Percentiles rank a stretch among this genome's conserved stretches.
These are phyloP conservation scores for Pugionium cornutum DNA, from an alignment of 345 rosid species.

Conservation along the genomic window DNA sequence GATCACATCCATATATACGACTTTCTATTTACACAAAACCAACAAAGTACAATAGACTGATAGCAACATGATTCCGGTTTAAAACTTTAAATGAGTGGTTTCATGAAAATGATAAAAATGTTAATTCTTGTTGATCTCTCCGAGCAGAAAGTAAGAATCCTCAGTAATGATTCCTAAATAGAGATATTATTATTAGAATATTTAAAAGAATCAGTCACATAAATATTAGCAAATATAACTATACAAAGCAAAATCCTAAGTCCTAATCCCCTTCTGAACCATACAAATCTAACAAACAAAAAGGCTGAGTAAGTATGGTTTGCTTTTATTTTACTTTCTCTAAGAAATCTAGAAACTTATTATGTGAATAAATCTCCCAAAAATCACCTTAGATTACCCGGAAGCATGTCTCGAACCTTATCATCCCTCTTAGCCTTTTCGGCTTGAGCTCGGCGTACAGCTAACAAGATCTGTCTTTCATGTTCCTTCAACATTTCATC, in stretches of 20 bases:
- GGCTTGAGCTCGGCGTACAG: constrained; percentile 76
- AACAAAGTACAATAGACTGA: not conserved
- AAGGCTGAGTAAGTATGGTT: constrained; percentile 16
- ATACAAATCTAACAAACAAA: constrained; percentile 9
- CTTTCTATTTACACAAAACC: not conserved
- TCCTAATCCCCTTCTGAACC: constrained; percentile 13
- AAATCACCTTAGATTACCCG: constrained; percentile 26
- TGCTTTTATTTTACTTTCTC: constrained; percentile 16
- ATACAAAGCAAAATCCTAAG: constrained; percentile 31
- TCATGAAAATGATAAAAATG: not conserved
- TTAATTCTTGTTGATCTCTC: no score
- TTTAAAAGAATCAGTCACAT: constrained; percentile 26
- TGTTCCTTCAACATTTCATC: constrained; percentile 97
- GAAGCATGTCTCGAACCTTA: constrained; percentile 1
- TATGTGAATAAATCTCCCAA: constrained; percentile 5
- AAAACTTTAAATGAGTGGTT: no score
- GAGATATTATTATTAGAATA: constrained; percentile 13
- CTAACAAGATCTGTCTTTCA: constrained; percentile 74
- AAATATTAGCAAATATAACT: constrained; percentile 18
- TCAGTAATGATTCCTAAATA: not conserved
- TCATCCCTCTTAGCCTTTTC: constrained; percentile 55
- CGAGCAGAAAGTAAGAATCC: no score
- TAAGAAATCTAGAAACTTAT: constrained; percentile 5
- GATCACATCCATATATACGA: constrained; percentile 2
- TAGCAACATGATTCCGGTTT: no score